Base-by-base conservation (phyloP, 2,329 filamentous ascomycete species). In the Aspergillus tanneri region DNA sequence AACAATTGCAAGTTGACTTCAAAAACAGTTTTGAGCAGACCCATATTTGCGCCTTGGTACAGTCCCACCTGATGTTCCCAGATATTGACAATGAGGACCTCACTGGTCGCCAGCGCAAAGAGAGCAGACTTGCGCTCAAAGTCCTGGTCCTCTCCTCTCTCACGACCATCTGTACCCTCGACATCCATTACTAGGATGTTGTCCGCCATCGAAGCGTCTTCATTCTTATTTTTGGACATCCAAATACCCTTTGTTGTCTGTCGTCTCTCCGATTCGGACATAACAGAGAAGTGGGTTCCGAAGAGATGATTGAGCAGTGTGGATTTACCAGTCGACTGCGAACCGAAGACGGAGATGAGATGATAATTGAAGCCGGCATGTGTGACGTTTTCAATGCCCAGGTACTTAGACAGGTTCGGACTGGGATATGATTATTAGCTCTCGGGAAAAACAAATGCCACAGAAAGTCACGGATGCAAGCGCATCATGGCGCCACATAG, bases 101-200 rank as follows among this genome's bases (percentile, higher is more conserved):
- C 93, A 69, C 92, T 97, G 14, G 93, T 99, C 41, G 93, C 93
- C 63, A 99, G 81, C 43, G 93, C 93, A 73, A 99, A 99, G 16
- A 99, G 81, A 19, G 93, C 93, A 70, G 91, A 96, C 77, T 99
- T 99, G 65, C 93, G 83, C 80, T 99, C 93, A 71, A 99, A 99
- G 68, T 99, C 93, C 72, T 99, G 93, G 67, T 99, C 93, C 71
- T 99, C 93, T 56, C 93, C 93, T 58, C 93, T 82, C 75, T 99
- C 93, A 59, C 93, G 84, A 43, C 93, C 93, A 69, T 99, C 93
- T 9, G 93, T 97, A 58, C 93, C 93, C 72, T 99, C 93, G 35
- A 99, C 93, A 66, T 99, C 93, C 93, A 99, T 99, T 60, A 99
- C 93, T 54, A 99, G 77, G 62, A 99, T 96, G 71, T 99, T 99